Conservation (phyloP, 495 filamentous ascomycete genomes). For the Aspergillus steynii region DNA sequence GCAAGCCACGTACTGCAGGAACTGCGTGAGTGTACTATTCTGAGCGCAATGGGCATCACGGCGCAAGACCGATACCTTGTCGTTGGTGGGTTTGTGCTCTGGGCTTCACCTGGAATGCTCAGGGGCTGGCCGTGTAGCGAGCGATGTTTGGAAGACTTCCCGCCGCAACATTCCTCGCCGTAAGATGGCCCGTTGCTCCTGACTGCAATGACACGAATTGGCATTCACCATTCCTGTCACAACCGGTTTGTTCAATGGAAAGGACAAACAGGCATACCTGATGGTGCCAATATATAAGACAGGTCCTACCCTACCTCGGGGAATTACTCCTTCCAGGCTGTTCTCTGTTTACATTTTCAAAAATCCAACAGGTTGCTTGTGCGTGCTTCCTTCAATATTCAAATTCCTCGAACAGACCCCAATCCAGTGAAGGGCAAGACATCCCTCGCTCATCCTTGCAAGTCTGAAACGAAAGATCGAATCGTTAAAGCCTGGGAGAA, state of each 20-base stretch:
- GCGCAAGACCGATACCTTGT: not conserved
- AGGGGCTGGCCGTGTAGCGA: not conserved
- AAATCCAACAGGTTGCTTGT: not conserved
- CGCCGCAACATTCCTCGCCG: not conserved
- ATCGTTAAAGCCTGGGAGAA: too few relatives aligned
- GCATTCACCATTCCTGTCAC: slow-evolving; percentile 26
- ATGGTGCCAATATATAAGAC: not conserved
- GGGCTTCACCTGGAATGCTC: not conserved
- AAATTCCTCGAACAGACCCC: not conserved
- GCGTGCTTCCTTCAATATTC: not conserved
- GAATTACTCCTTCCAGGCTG: not conserved
- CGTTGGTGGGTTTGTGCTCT: not conserved
- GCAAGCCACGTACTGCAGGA: not conserved
- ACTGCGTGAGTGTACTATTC: not conserved
- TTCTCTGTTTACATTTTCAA: not conserved
- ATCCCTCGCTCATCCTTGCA: too few relatives aligned
- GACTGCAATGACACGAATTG: slow-evolving; percentile 3
- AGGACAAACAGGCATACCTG: slow-evolving; percentile 8
- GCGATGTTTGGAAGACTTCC: not conserved
- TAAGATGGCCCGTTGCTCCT: not conserved
- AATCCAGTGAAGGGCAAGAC: not conserved
- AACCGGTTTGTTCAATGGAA: slow-evolving; percentile 18
- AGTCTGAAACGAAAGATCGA: too few relatives aligned
- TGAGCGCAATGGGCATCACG: not conserved
- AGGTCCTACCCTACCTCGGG: too few relatives aligned